phyloP scores from a whole-genome alignment of 179 eudicot species.

The Nepenthes alata region DNA sequence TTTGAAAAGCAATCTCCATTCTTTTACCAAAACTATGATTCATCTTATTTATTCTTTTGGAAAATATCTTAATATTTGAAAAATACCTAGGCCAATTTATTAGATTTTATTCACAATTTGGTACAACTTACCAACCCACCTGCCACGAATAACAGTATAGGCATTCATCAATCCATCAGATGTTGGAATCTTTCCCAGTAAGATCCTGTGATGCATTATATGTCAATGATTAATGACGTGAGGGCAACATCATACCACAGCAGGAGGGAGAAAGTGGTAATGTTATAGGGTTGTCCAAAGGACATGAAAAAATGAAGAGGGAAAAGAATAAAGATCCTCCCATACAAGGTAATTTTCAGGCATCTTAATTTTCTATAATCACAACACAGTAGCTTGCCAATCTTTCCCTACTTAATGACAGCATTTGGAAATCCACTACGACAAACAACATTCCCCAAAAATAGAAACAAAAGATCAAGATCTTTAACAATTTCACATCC shows the following conservation, averaged over 20 bases:
- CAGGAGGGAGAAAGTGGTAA: slow-evolving; percentile 15
- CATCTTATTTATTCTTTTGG: too few relatives aligned
- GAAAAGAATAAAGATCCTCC: slow-evolving; percentile 1
- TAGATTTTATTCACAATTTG: slow-evolving; percentile 17
- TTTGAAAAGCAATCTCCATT: too few relatives aligned
- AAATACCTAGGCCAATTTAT: not conserved
- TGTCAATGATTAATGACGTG: slow-evolving; percentile 42
- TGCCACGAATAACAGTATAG: slow-evolving; percentile 70
- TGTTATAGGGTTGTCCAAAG: slow-evolving; percentile 7
- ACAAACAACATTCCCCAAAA: not conserved
- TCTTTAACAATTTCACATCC: not conserved
- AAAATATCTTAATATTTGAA: not conserved
- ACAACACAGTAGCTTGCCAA: not conserved
- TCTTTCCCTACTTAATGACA: not conserved
- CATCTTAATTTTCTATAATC: slow-evolving; percentile 3
- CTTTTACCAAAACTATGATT: too few relatives aligned
- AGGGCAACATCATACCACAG: slow-evolving; percentile 17
- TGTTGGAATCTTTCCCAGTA: slow-evolving; percentile 91
- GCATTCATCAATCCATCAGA: slow-evolving; percentile 76
- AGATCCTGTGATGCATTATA: slow-evolving; percentile 85
- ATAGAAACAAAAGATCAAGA: not conserved
- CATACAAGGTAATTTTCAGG: not conserved
- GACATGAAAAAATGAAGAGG: not conserved
- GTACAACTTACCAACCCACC: slow-evolving; percentile 79
- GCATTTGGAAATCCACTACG: not conserved